Base-by-base conservation (phyloP, 1,139 yeast species). In the Saccharomyces hybrid region DNA sequence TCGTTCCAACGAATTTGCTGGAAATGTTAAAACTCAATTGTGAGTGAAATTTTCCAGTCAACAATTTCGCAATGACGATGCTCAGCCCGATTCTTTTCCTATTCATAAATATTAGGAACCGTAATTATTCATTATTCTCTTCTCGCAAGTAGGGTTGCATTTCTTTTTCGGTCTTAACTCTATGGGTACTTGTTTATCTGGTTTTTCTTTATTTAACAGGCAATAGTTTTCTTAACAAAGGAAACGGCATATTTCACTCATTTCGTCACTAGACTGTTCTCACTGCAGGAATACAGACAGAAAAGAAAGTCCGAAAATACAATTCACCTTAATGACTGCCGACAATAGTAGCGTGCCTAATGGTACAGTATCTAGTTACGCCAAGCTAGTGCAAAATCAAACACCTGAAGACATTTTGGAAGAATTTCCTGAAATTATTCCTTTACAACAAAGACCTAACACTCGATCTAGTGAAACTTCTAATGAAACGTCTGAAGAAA, bases 361-460 rank as follows among this genome's bases (percentile, higher is more conserved):
- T 38, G n/a, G 44, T 38, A 8, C 24, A 16, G 44, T 38, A 19
- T 38, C 44, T 38, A 38, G 44, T 9, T 85, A 82, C 70, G 77
- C 77, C 47, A 68, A 77, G 54, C 73, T 83, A 51, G 93, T 85
- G 34, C 74, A 79, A 58, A 68, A 77, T 48, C 76, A 84, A 52
- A 64, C 73, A 1, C 73, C 73, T 5, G 71, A 73, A 14, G 78
- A 81, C 31, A 83, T 88, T 57, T 72, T 85, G 60, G 66, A 64
- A 24, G 73, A 74, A 57, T 87, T 90, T 78, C 79, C 83, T 4
- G 95, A 85, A 7, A 79, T 86, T 14, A 79, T 82, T 19, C 73
- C 73, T n/a, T 56, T 73, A 51, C 60, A 66, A 26, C 60, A 61
- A 26, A 67, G 72, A 51, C 71, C 71, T 42, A 70, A 70, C 52